Conservation (phyloP, 2,329 filamentous ascomycete genomes). For the Fusarium tuaranense region DNA sequence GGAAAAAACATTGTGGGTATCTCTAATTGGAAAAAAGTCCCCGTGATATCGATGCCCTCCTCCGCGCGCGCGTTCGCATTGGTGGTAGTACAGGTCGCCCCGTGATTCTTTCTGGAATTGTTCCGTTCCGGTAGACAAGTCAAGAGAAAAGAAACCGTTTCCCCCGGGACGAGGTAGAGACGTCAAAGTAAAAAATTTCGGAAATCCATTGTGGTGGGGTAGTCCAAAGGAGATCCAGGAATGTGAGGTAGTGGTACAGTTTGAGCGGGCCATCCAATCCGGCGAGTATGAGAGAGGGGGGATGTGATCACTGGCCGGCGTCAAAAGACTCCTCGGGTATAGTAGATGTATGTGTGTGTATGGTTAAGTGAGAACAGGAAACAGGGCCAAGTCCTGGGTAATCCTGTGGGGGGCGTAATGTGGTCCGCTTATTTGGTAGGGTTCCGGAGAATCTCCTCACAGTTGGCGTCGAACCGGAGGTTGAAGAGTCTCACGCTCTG, state of each 20-base stretch:
- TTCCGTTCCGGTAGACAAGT: conserved; percentile 36
- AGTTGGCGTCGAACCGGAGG: conserved; percentile 95
- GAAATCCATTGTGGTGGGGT: conserved; percentile 38
- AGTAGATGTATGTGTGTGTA: conserved; percentile 24
- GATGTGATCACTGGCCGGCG: conserved; percentile 34
- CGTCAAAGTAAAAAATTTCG: conserved; percentile 31
- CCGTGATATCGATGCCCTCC: conserved; percentile 46
- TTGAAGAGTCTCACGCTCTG: conserved; percentile 88
- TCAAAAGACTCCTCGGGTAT: conserved; percentile 39
- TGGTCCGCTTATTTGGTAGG: conserved; percentile 63
- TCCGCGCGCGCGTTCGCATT: conserved; percentile 45
- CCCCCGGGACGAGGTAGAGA: conserved; percentile 41
- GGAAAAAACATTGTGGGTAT: conserved; percentile 51
- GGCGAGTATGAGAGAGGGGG: conserved; percentile 20
- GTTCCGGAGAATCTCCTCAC: conserved; percentile 83
- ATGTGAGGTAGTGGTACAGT: conserved; percentile 48
- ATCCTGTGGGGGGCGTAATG: conserved; percentile 32
- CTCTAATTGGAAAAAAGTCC: conserved; percentile 51
- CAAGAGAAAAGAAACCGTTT: conserved; percentile 43
- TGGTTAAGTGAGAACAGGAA: conserved; percentile 29
- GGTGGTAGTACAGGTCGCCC: conserved; percentile 51
- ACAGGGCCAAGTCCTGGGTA: conserved; percentile 39
- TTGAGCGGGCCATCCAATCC: conserved; percentile 42
- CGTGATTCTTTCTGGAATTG: conserved; percentile 41
- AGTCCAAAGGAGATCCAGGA: conserved; percentile 43